phyloP scores from a whole-genome alignment of 2,329 filamentous ascomycete species.

The Cytospora piceicola region DNA sequence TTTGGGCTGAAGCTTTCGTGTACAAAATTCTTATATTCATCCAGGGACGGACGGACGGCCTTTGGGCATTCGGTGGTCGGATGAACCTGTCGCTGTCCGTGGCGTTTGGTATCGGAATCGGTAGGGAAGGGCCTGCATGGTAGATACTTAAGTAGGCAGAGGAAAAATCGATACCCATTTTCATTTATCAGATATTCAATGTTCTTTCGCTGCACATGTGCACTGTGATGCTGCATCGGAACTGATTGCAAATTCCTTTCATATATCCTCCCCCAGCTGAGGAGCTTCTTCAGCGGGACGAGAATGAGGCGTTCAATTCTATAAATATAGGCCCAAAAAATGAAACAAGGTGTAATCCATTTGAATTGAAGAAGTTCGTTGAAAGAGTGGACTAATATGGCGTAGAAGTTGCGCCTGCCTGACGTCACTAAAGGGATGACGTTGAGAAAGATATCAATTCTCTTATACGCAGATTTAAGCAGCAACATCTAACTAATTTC shows the following conservation, averaged over 20 bases:
- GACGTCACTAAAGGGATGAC: slow-evolving; percentile 19
- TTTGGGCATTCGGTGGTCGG: not conserved
- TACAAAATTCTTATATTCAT: not conserved
- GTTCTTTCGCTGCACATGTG: no score
- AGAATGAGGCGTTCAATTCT: not conserved
- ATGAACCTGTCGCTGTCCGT: not conserved
- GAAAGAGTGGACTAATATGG: not conserved
- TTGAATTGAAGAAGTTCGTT: not conserved
- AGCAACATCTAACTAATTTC: not conserved
- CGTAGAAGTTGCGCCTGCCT: slow-evolving; percentile 8
- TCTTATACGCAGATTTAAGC: not conserved
- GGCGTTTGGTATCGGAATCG: not conserved
- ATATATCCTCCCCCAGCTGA: no score
- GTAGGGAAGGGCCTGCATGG: not conserved
- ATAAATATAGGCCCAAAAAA: not conserved
- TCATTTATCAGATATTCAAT: not conserved
- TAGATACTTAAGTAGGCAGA: not conserved
- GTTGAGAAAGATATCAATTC: not conserved
- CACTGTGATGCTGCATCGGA: no score
- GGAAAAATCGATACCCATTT: slow-evolving; percentile 4
- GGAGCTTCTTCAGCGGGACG: not conserved
- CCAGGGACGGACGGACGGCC: no score
- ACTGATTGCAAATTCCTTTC: no score
- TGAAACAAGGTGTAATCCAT: not conserved
- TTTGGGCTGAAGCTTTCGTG: not conserved